phyloP scores from a whole-genome alignment of 768 basidiomycete species.

The Chalciporus sphaerocephalus region DNA sequence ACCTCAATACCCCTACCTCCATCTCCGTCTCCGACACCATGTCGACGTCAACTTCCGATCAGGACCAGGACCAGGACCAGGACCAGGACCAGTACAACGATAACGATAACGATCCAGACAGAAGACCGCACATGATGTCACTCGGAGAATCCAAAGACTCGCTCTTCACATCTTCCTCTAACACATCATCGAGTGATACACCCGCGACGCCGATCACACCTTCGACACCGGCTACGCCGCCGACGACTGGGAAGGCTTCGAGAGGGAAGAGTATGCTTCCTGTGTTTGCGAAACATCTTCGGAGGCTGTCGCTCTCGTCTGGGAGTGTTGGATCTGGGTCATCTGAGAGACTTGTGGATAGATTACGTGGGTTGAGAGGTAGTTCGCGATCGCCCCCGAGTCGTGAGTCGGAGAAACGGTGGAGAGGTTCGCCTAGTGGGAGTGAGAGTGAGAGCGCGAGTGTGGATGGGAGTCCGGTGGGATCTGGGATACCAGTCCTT shows the following conservation, averaged over 20 bases:
- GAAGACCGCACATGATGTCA: constrained; percentile 7
- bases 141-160: constrained; percentile 27
- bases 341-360: constrained; percentile 18
- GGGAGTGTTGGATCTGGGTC: neutral
- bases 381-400: constrained; percentile 14
- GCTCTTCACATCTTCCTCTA: constrained; percentile 25
- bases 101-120: neutral
- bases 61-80: neutral
- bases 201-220: constrained; percentile 24
- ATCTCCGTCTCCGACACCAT: constrained; percentile 9
- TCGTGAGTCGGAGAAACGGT: neutral
- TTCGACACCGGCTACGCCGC: constrained; percentile 16
- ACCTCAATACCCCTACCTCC: constrained; percentile 12
- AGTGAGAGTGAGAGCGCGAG: constrained; percentile 12
- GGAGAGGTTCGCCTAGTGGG: neutral
- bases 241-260: constrained; percentile 7
- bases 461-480: constrained; percentile 19
- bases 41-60: constrained; percentile 1
- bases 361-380: constrained; percentile 17
- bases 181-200: constrained; percentile 18
- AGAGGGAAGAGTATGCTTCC: constrained; percentile 29
- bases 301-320: constrained; percentile 20
- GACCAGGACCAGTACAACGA: neutral
- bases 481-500: constrained; percentile 27
- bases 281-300: constrained; percentile 24